These are phyloP conservation scores for Thalassia testudinum DNA, from an alignment of 116 monocot genomes.

Conservation along the genomic window DNA sequence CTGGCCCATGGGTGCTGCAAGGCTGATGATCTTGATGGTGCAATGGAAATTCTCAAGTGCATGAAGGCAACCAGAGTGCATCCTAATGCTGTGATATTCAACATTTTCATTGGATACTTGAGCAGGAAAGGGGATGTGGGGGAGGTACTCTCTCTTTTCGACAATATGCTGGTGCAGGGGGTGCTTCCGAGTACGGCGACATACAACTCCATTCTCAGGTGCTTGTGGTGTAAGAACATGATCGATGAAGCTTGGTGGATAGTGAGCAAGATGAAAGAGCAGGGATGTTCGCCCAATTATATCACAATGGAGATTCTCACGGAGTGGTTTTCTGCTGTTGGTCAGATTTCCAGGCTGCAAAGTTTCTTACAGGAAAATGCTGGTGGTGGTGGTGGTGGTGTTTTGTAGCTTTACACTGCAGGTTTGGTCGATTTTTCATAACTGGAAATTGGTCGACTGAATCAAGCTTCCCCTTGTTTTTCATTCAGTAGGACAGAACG, in stretches of 20 bases:
- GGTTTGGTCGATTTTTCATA: too few relatives aligned
- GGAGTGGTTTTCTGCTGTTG: constrained; percentile 54
- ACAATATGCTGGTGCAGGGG: constrained; percentile 36
- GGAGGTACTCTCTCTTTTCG: constrained; percentile 28
- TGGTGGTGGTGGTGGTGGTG: too few relatives aligned
- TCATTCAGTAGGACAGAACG: too few relatives aligned
- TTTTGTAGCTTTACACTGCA: too few relatives aligned
- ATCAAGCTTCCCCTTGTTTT: too few relatives aligned
- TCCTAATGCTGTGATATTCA: constrained; percentile 42
- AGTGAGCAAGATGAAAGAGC: constrained; percentile 57
- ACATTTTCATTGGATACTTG: constrained; percentile 38
- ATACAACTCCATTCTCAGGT: constrained; percentile 55
- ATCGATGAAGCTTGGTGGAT: constrained; percentile 37
- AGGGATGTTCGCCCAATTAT: constrained; percentile 36
- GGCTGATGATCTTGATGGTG: constrained; percentile 25
- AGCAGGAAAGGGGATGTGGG: constrained; percentile 18
- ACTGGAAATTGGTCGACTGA: too few relatives aligned
- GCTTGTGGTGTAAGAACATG: constrained; percentile 32
- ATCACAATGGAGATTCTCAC: constrained; percentile 60
- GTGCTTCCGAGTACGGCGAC: constrained; percentile 28
- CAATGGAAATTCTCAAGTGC: constrained; percentile 31
- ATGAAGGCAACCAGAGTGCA: constrained; percentile 22
- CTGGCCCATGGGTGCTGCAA: constrained; percentile 70
- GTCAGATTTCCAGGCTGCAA: constrained; percentile 31
- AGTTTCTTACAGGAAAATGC: constrained; percentile 12